phyloP scores from a whole-genome alignment of 768 basidiomycete genomes.

The Pleurotus cornucopiae region DNA sequence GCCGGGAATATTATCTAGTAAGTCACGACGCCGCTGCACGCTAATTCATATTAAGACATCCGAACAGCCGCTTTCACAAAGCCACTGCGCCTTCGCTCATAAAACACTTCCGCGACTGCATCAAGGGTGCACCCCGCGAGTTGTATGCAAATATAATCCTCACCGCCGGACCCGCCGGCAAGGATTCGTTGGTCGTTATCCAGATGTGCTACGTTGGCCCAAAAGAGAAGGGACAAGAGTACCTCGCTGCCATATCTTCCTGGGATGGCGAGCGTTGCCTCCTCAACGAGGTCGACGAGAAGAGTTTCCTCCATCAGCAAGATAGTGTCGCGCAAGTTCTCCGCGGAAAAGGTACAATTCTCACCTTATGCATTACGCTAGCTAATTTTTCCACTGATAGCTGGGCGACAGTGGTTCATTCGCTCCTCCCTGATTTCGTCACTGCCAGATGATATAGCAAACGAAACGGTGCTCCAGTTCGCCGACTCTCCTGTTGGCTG shows the following conservation, averaged over 20 bases:
- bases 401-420: constrained; percentile 87
- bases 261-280: constrained; percentile 88
- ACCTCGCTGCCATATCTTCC: constrained; percentile 74
- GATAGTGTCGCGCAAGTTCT: constrained; percentile 89
- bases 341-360: constrained; percentile 65
- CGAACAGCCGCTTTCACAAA: constrained; percentile 73
- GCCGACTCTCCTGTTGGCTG: constrained; percentile 84
- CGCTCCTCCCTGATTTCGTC: constrained; percentile 81
- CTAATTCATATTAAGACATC: too few relatives aligned
- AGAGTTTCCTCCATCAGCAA: constrained; percentile 86
- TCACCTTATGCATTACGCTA: too few relatives aligned
- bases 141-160: constrained; percentile 88
- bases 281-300: constrained; percentile 87
- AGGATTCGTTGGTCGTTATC: constrained; percentile 84
- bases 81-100: constrained; percentile 86
- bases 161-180: constrained; percentile 82
- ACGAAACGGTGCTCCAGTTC: constrained; percentile 79
- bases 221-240: constrained; percentile 69
- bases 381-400: constrained; percentile 29
- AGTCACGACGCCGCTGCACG: constrained; percentile 22
- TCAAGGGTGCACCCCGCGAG: constrained; percentile 83
- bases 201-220: constrained; percentile 89
- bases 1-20: constrained; percentile 92
- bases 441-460: constrained; percentile 82
- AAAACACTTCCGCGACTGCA: constrained; percentile 89